A percentile compares a stretch with the other conserved stretches of the same genome.
Conservation (phyloP, 306 rosid genomes). For the Mucuna pruriens region DNA sequence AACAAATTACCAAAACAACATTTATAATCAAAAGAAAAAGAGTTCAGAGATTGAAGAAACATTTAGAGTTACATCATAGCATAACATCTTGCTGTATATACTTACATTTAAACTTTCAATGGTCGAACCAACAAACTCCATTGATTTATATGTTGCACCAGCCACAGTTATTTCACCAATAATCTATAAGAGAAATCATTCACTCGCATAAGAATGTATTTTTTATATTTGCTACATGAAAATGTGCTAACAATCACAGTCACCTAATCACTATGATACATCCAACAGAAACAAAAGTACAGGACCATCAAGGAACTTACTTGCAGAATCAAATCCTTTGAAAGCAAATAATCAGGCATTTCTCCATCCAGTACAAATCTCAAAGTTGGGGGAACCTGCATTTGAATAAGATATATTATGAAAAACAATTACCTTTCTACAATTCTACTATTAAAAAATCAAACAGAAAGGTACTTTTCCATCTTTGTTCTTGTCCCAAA, state of each 20-base stretch:
- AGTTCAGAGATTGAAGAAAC: slow-evolving; percentile 14
- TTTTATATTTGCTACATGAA: slow-evolving; percentile 12
- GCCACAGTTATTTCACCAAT: slow-evolving; percentile 91
- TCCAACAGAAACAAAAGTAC: slow-evolving; percentile 6
- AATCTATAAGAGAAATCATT: slow-evolving; percentile 50
- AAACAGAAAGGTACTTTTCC: slow-evolving; percentile 26
- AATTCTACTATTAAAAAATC: neutral
- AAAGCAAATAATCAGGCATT: slow-evolving; percentile 92
- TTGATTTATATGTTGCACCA: slow-evolving; percentile 93
- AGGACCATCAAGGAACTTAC: slow-evolving; percentile 50
- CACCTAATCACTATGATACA: neutral
- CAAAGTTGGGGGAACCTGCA: slow-evolving; percentile 91
- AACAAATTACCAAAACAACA: slow-evolving; percentile 35
- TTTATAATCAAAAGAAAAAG: neutral
- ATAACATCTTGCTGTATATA: slow-evolving; percentile 15
- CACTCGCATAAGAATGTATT: slow-evolving; percentile 13
- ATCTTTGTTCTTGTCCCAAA: neutral
- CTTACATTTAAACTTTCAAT: slow-evolving; percentile 83
- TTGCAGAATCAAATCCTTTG: slow-evolving; percentile 93
- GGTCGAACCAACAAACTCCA: slow-evolving; percentile 95
- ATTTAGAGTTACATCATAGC: neutral
- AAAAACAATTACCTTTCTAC: neutral
- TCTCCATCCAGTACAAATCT: slow-evolving; percentile 92
- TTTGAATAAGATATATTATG: slow-evolving; percentile 10
- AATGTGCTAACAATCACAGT: slow-evolving; percentile 13